Conservation (phyloP, 2,329 filamentous ascomycete species). For the Fusarium floridanum region DNA sequence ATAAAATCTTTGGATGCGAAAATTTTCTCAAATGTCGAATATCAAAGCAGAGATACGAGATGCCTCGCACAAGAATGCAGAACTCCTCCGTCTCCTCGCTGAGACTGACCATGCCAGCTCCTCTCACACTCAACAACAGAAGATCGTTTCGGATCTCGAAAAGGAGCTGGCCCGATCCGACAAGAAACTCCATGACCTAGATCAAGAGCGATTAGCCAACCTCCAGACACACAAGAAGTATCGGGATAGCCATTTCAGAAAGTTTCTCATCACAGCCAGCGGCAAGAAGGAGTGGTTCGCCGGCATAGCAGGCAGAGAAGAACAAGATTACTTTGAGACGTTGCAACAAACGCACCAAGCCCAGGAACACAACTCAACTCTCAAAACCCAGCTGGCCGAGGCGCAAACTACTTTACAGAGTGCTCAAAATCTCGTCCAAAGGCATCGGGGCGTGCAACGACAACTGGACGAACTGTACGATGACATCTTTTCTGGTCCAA, state of each 20-base stretch:
- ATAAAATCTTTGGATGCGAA: not conserved
- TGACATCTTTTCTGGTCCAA: conserved; percentile 66
- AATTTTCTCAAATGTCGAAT: conserved; percentile 40
- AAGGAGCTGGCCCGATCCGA: conserved; percentile 53
- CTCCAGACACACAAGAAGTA: conserved; percentile 66
- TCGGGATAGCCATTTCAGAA: conserved; percentile 64
- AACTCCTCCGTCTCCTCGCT: conserved; percentile 60
- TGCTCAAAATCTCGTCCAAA: conserved; percentile 52
- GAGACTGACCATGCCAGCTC: conserved; percentile 63
- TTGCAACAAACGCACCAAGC: conserved; percentile 62
- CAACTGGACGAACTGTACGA: conserved; percentile 65
- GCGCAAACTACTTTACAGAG: conserved; percentile 46
- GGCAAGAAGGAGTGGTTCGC: conserved; percentile 58
- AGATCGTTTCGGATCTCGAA: conserved; percentile 61
- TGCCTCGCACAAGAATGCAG: conserved; percentile 55
- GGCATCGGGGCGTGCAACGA: conserved; percentile 56
- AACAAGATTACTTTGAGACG: conserved; percentile 67
- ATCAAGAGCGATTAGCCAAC: conserved; percentile 59
- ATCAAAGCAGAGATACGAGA: conserved; percentile 54
- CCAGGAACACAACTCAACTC: conserved; percentile 56
- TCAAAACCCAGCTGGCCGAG: conserved; percentile 56
- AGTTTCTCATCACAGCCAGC: conserved; percentile 64
- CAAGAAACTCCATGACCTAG: conserved; percentile 55
- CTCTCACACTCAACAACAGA: conserved; percentile 59
- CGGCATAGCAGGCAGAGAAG: conserved; percentile 65